Evolutionary conservation across 176 grass and related monocot genomes (phyloP), one percentile per base, ranked within the genome.

Genomic region (Themeda triandra): DNA sequence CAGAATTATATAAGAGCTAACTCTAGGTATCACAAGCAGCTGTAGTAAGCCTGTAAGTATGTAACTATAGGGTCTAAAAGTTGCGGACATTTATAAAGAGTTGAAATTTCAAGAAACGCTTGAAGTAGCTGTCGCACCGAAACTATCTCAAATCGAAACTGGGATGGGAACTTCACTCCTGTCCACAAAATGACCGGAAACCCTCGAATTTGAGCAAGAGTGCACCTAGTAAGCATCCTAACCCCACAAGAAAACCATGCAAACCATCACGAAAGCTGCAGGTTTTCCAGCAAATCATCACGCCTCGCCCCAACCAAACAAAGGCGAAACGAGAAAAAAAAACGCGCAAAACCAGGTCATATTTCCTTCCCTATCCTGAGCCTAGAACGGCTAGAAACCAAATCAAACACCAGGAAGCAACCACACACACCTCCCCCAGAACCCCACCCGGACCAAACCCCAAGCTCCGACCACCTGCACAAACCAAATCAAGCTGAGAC

Each of bases 321-420:
- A 77, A 8, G 9, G 8, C 4, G 5, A 4, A 5, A 4, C 4
- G 12, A 28, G 1, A 41, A 11, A 62, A 36, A 2, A 40, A 60
- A 63, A 33, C 4, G 19, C 11, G 27, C 41, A 51, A 66, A 64
- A 21, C n/a, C 58, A 1, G 59, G 39, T 1, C 60, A 29, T 13
- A 13, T 54, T 66, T 35, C 29, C 23, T 66, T 65, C 24, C 29
- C 14, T 76, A 3, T 10, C 60, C 45, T 4, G 30, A 37, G 2
- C 31, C 4, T 25, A 71, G 40, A 42, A 13, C 4, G 42, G 10
- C 40, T 49, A 51, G 56, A 86, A 82, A 82, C 81, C 64, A 66
- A 46, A 86, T 77, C 71, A 63, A 42, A 33, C 77, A 24, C 51
- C 63, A 84, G 24, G n/a, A 15, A 68, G 27, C 36, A 41, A 18